A percentile compares a stretch with the other conserved stretches of the same genome.
Conservation (phyloP, 1,139 yeast species). For the Eremothecium sinecaudum region DNA sequence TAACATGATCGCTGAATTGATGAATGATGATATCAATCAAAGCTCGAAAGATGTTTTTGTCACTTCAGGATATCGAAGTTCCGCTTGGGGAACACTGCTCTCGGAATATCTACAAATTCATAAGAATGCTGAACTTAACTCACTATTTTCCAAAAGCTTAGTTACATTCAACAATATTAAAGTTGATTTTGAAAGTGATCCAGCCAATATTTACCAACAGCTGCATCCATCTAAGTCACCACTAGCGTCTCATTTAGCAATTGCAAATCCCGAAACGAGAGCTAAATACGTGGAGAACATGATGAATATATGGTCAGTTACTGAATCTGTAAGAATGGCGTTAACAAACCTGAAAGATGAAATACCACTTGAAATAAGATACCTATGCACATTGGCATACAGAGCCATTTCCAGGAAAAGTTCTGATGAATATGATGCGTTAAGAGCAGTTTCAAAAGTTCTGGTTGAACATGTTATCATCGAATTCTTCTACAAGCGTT, state of each 20-base stretch:
- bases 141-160: conserved; percentile 44
- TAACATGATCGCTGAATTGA: conserved; percentile 47
- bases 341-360: conserved; percentile 36
- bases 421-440: conserved; percentile 32
- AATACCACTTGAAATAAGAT: conserved; percentile 59
- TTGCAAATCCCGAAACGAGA: conserved; percentile 67
- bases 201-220: conserved; percentile 47
- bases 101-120: conserved; percentile 53
- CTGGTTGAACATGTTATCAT: conserved; percentile 69
- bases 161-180: conserved; percentile 36
- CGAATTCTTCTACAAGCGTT: conserved; percentile 31
- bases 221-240: conserved; percentile 37
- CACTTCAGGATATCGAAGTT: conserved; percentile 8
- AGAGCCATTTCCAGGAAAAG: conserved; percentile 41
- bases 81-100: conserved; percentile 43
- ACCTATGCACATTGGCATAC: conserved; percentile 37
- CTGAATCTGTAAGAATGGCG: conserved; percentile 48
- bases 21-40: conserved; percentile 33
- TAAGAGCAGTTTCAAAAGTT: conserved; percentile 54
- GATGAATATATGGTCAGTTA: conserved; percentile 61
- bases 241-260: conserved; percentile 52
- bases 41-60: conserved; percentile 19
- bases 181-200: conserved; percentile 74
- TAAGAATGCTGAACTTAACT: conserved; percentile 41
- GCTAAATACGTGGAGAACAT: conserved; percentile 61